Percentiles rank a stretch among this genome's conserved stretches.
Conservation (phyloP, 768 basidiomycete genomes). For the Leccinum longicurvipes region DNA sequence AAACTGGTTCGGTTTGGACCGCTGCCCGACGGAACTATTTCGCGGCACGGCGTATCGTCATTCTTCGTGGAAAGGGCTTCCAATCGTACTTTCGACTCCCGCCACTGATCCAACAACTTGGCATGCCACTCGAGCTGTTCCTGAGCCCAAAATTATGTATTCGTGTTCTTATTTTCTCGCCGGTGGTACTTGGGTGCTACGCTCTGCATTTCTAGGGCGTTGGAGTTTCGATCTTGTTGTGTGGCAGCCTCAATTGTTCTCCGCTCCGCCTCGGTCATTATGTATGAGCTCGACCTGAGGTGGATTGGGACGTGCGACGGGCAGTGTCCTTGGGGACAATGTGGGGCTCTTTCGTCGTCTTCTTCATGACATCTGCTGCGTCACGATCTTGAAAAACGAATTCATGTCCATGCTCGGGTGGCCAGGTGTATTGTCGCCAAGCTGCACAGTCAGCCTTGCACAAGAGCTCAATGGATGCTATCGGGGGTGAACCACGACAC, state of each 20-base stretch:
- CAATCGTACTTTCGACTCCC: slow-evolving; percentile 17
- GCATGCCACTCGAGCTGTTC: not conserved
- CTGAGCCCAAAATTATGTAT: not conserved
- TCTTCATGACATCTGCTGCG: not conserved
- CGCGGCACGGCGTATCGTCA: slow-evolving; percentile 1
- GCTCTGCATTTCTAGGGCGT: slow-evolving; percentile 1
- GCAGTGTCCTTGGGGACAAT: not conserved
- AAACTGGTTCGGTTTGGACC: slow-evolving; percentile 11
- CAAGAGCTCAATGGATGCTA: not conserved
- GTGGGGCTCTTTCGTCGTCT: not conserved
- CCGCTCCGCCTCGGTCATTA: not conserved
- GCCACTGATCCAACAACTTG: not conserved
- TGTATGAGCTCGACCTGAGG: not conserved
- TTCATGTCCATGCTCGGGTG: too few species aligned
- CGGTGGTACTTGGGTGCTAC: too few species aligned
- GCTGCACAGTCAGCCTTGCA: not conserved
- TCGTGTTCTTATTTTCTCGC: not conserved
- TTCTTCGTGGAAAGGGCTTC: slow-evolving; percentile 18
- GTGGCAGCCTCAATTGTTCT: not conserved
- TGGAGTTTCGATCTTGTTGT: not conserved
- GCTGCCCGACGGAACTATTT: not conserved
- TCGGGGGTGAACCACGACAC: not conserved
- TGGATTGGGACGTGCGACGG: not conserved
- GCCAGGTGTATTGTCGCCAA: too few species aligned
- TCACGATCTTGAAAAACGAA: not conserved